Evolutionary conservation across 176 grass and related monocot species (phyloP), one percentile per base, ranked within the genome.

Genomic region (Phyllostachys edulis): DNA sequence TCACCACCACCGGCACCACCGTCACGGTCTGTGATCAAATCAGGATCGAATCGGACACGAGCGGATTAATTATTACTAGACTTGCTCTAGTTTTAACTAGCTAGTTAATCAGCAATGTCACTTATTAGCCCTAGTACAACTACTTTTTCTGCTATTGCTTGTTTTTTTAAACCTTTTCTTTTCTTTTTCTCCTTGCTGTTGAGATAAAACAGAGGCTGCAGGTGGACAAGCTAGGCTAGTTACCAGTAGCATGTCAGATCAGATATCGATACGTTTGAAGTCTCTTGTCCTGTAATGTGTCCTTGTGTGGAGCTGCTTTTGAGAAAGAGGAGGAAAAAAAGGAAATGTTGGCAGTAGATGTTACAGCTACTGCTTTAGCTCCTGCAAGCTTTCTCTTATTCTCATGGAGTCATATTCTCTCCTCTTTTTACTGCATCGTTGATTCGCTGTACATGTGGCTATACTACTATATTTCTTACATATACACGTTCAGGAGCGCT

Each of bases 1-100:
- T 37, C 86, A 76, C 79, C 88, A 78, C 32, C 89, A 87, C 71
- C 61, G 79, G 16, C 89, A 89, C 76, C 86, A 91, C 24, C 92
- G 69, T 15, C 92, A 94, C 16, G 82, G 86, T 10, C 57, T 80
- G 9, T 90, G 37, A 90, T 15, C 1, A 6, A 40, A 40, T 40
- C 38, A 40, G 1, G 23, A 23, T 71, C n/a, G 5, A 56, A 71
- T 11, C 44, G 2, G 7, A 8, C 41, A 2, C 44, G 11, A 34
- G 29, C 6, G 38, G 46, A 49, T 14, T 15, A 49, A 4, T 49
- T 49, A 49, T 0, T 49, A 13, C 46, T 13, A 5, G 16, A 17
- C 12, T 87, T 73, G n/a, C 24, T 80, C 34, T n/a, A 55, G 85
- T 18, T 80, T 67, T 81, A 81, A n/a, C 37, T 87, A 80, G 40